Conservation (phyloP, 192 early-diverging fungal genomes). For the Jimgerdemannia flammicorona region DNA sequence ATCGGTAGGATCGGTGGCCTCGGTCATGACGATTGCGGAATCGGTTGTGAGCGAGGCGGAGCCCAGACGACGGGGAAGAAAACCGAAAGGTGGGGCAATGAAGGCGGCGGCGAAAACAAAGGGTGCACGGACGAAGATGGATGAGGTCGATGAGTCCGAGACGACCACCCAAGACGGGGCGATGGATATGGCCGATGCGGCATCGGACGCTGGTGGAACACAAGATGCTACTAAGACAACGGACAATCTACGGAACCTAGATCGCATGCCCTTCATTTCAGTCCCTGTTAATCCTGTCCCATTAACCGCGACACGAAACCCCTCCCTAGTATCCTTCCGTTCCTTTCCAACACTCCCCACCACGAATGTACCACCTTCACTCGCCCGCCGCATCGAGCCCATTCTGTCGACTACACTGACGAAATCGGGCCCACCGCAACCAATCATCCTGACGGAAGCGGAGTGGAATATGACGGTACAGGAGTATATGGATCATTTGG, state of each 20-base stretch:
- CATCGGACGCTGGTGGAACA: too few relatives aligned
- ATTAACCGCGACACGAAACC: too few relatives aligned
- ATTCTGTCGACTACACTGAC: neutral
- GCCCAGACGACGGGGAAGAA: neutral
- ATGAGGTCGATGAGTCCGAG: neutral
- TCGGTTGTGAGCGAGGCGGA: neutral
- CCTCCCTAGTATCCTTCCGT: neutral
- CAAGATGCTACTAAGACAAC: neutral
- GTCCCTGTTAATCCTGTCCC: too few relatives aligned
- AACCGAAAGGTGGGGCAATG: neutral
- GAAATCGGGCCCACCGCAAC: neutral
- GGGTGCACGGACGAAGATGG: too few relatives aligned
- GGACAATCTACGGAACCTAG: neutral
- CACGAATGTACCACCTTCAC: neutral
- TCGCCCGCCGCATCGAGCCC: neutral
- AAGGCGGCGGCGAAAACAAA: neutral
- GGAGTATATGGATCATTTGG: neutral
- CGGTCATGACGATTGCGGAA: neutral
- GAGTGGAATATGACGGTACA: neutral
- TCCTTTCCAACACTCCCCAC: neutral
- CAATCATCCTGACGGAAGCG: neutral
- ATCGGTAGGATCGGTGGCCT: neutral
- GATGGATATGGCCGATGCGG: neutral
- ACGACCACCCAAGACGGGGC: neutral
- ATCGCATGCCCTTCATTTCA: too few relatives aligned